Evolutionary conservation across 225 moss, liverwort and hornwort genomes (phyloP), one percentile per base, ranked within the genome.

Genomic region (Sphagnum tenellum): DNA sequence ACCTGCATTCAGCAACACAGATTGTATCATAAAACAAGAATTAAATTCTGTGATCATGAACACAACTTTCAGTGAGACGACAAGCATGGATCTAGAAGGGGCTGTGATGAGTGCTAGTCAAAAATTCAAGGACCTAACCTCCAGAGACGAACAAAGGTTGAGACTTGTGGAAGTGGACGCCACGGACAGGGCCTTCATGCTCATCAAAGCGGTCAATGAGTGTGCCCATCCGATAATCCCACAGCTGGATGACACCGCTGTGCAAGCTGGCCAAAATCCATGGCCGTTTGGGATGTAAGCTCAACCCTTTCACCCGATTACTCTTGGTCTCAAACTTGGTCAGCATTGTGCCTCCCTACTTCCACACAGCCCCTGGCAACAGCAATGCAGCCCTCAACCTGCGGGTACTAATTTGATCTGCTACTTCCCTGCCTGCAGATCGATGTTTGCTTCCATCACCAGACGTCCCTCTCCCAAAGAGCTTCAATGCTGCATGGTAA

Each of bases 271-370:
- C 82, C 69, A 83, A 76, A 71, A 83, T 83, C 82, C 82, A 83
- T 49, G 82, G 82, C 68, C 82, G 79, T 53, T 79, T 72, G 49
- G 82, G 82, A 74, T 83, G 82, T 49, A 83, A 83, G 63, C 82
- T 83, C 54, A 83, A 66, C 59, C 82, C 82, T 71, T 83, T 83
- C 69, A 83, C 82, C 70, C 82, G 82, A 63, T 83, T 83, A 59
- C 82, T 83, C 74, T 83, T 83, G 10, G 82, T 83, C 71, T 83
- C 82, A 65, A 83, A 83, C 71, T 83, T 83, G 45, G 82, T 83
- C 71, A 83, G 64, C 82, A 83, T 29, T 29, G 29, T 29, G 29
- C 29, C 29, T 29, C 29, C 29, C 29, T 29, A 29, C 29, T 29
- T 29, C 29, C 29, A 29, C 29, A 29, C 29, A 29, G 29, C 29